Evolutionary conservation across 108 stramenopile genomes (phyloP), one percentile per base, ranked within the genome.

Genomic region (Mediolabrus comicus): DNA sequence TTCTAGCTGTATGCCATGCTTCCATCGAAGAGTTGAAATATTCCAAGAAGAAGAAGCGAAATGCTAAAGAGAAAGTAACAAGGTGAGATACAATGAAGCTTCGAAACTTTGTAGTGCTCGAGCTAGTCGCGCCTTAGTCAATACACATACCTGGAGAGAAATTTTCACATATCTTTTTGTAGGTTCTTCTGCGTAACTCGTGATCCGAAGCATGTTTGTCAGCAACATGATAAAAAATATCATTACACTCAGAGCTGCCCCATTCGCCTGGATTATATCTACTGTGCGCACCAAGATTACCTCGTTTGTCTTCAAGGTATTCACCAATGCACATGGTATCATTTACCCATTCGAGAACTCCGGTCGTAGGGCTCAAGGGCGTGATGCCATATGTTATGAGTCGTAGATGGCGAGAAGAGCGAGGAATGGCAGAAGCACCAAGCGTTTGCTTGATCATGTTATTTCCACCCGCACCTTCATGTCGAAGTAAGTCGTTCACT

Each of bases 301-400:
- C 69, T 22, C 43, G 61, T 52, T 19, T 82, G 69, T 38, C 86
- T 16, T 16, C 71, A 73, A 76, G 64, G 53, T 72, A 71, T 13
- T 65, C 67, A 34, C 83, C 92, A 49, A 98, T 91, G 3, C 94
- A 80, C 61, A 81, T 68, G 8, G 98, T 95, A 81, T 97, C 82
- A 38, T 95, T 86, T 12, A 98, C 97, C 95, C 95, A 98, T 67
- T 98, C 96, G n/a, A 98, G 81, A 34, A 98, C 93, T 12, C 99
- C 99, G 39, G 86, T 83, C 29, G 83, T 65, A 3, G 97, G 96
- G 24, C 89, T 87, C 33, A 98, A 73, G 13, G 99, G 99, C 0
- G 95, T 67, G 29, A 95, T 83, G 36, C 83, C 88, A 78, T 97
- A 97, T 3, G 96, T 98, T 6, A 91, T 81, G 27, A 97, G 81